A percentile compares a stretch with the other conserved stretches of the same genome.
These are phyloP conservation scores for Claviceps fusiformis DNA, from an alignment of 2,329 filamentous ascomycete genomes.

Conservation along the genomic window DNA sequence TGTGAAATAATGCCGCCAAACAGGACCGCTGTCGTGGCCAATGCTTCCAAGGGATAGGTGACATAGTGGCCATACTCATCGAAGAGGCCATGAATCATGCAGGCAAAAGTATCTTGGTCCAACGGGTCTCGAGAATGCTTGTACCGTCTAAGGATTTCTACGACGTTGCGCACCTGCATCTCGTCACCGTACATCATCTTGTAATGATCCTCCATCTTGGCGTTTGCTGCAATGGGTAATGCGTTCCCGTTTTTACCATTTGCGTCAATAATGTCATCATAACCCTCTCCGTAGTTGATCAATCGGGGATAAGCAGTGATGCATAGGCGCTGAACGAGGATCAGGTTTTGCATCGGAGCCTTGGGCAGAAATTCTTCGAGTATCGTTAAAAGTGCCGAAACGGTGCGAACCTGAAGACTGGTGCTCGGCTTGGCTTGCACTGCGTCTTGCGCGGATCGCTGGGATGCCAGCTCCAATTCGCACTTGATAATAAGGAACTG, in stretches of 20 bases:
- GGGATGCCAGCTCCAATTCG: conserved; percentile 61
- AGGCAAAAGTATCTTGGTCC: conserved; percentile 91
- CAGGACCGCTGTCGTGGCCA: conserved; percentile 89
- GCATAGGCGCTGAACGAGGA: conserved; percentile 70
- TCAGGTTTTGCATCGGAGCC: conserved; percentile 51
- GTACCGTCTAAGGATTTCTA: conserved; percentile 71
- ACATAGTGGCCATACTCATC: conserved; percentile 94
- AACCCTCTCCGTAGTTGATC: conserved; percentile 92
- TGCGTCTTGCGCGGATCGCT: conserved; percentile 53
- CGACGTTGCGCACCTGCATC: conserved; percentile 71
- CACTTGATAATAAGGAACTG: conserved; percentile 80
- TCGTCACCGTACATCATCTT: conserved; percentile 96
- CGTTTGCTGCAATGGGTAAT: conserved; percentile 65
- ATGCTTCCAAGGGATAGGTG: conserved; percentile 88
- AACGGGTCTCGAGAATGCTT: conserved; percentile 73
- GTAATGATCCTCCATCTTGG: conserved; percentile 93
- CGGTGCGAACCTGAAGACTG: conserved; percentile 72
- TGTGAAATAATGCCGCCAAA: conserved; percentile 95
- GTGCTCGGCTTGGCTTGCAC: conserved; percentile 48
- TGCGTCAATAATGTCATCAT: conserved; percentile 77
- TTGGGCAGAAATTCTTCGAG: conserved; percentile 56
- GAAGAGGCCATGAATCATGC: conserved; percentile 96
- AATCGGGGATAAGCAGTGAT: conserved; percentile 86
- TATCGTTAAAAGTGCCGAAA: conserved; percentile 66
- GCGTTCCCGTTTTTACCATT: conserved; percentile 74